These are phyloP conservation scores for Maudiozyma humilis DNA, from an alignment of 1,139 yeast genomes.

Conservation along the genomic window DNA sequence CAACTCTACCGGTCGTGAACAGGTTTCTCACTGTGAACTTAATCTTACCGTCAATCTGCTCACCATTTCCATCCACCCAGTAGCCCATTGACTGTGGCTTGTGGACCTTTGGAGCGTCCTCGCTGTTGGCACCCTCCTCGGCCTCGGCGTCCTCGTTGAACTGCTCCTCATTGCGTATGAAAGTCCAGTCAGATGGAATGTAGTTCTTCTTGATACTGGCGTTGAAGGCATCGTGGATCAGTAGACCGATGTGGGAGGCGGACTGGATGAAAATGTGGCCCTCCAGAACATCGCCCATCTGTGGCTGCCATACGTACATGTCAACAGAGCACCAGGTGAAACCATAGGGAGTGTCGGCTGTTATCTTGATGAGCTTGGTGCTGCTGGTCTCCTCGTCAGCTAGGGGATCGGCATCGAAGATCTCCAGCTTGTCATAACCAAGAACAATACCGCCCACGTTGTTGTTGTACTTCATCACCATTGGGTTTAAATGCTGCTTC, in stretches of 20 bases:
- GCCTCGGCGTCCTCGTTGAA: constrained; percentile 28
- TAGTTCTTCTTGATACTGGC: constrained; percentile 81
- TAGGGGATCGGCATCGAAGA: constrained; percentile 35
- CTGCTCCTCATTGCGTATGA: constrained; percentile 62
- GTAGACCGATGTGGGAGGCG: constrained; percentile 86
- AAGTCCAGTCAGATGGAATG: constrained; percentile 78
- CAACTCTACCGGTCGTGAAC: constrained; percentile 71
- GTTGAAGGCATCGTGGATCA: constrained; percentile 88
- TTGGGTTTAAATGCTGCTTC: constrained; percentile 81
- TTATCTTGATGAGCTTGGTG: constrained; percentile 51
- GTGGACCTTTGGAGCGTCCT: constrained; percentile 13
- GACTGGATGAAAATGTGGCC: constrained; percentile 89
- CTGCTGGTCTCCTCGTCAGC: constrained; percentile 26
- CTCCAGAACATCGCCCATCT: constrained; percentile 71
- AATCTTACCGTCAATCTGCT: constrained; percentile 72
- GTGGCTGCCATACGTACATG: constrained; percentile 81
- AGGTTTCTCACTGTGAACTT: constrained; percentile 64
- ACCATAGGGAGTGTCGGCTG: constrained; percentile 79
- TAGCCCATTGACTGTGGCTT: constrained; percentile 54
- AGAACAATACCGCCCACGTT: constrained; percentile 76
- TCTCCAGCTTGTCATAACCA: constrained; percentile 58
- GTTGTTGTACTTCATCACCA: constrained; percentile 73
- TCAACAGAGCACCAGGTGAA: constrained; percentile 85
- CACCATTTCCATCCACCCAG: constrained; percentile 74
- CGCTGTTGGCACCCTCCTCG: constrained; percentile 21